Evolutionary conservation across 2,329 filamentous ascomycete genomes (phyloP).

Genomic region (Dichotomopilus funicola): DNA sequence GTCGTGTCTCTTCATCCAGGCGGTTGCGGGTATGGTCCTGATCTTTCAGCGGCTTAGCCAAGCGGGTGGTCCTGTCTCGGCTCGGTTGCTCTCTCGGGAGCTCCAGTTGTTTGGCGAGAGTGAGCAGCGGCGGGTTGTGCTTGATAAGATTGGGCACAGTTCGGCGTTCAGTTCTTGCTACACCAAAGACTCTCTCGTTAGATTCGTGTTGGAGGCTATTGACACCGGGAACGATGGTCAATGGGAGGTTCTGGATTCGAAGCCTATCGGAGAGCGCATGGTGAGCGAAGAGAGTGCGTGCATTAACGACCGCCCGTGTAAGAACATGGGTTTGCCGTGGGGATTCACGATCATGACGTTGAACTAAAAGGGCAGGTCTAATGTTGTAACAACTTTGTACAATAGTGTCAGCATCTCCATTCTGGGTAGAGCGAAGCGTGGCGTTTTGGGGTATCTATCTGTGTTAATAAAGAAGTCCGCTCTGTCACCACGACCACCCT

Average conservation of each 20-base stretch:
- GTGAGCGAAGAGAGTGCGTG: conserved; percentile 24
- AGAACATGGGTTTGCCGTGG: conserved; percentile 33
- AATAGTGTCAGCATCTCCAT: conserved; percentile 16
- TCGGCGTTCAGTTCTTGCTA: conserved; percentile 30
- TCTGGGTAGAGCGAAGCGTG: conserved; percentile 12
- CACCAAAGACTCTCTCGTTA: conserved; percentile 28
- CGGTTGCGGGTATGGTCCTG: conserved; percentile 30
- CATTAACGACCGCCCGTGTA: conserved; percentile 27
- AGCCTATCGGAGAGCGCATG: conserved; percentile 23
- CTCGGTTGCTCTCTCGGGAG: conserved; percentile 23
- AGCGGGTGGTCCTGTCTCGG: conserved; percentile 17
- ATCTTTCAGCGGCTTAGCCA: conserved; percentile 25
- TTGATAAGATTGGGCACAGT: conserved; percentile 28
- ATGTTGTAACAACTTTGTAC: conserved; percentile 6
- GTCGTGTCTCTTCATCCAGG: conserved; percentile 31
- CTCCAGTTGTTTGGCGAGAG: conserved; percentile 28
- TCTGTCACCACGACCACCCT: neutral
- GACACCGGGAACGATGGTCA: conserved; percentile 19
- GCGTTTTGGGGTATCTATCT: conserved; percentile 18
- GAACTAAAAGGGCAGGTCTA: conserved; percentile 24
- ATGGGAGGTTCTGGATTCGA: conserved; percentile 13
- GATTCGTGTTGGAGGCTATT: conserved; percentile 29
- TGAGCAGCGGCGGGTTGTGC: conserved; percentile 26
- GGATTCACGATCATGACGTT: conserved; percentile 34
- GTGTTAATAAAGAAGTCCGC: neutral